These are phyloP conservation scores for Clarireedia sp. DNA, from an alignment of 2,329 filamentous ascomycete genomes.

Conservation along the genomic window DNA sequence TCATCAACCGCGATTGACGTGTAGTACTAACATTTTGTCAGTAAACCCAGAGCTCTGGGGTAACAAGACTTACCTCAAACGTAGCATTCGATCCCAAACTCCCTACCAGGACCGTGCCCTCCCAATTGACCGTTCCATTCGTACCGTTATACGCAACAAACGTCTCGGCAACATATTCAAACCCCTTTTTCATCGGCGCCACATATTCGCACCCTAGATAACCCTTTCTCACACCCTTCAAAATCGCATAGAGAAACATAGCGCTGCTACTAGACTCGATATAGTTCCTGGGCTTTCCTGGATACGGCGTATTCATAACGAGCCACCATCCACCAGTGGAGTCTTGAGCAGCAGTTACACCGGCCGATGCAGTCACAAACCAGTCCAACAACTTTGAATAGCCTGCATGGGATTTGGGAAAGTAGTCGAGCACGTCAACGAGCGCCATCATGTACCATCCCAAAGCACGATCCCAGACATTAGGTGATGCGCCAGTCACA, in stretches of 20 bases:
- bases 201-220: constrained; percentile 10
- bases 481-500: constrained; percentile 31
- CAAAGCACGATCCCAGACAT: constrained; percentile 33
- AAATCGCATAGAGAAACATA: constrained; percentile 3
- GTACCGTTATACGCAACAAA: constrained; percentile 12
- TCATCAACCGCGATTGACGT: constrained; percentile 12
- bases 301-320: constrained; percentile 5
- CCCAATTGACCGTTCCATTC: constrained; percentile 18
- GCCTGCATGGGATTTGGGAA: constrained; percentile 16
- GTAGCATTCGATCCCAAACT: constrained; percentile 18
- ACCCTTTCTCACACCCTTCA: constrained; percentile 2
- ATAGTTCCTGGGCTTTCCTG: constrained; percentile 1
- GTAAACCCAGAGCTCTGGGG: not conserved
- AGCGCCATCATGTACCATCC: constrained; percentile 34
- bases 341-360: constrained; percentile 2
- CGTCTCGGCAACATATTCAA: constrained; percentile 17
- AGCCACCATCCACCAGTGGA: constrained; percentile 2
- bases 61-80: constrained; percentile 17
- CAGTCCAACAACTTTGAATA: not conserved
- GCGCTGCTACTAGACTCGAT: constrained; percentile 1
- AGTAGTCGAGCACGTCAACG: constrained; percentile 31
- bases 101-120: constrained; percentile 19
- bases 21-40: constrained; percentile 17
- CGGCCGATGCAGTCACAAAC: not conserved
- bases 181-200: constrained; percentile 15